Base-by-base conservation (phyloP, 1,284 basidiomycete species). In the Leccinum pallidistipes region DNA sequence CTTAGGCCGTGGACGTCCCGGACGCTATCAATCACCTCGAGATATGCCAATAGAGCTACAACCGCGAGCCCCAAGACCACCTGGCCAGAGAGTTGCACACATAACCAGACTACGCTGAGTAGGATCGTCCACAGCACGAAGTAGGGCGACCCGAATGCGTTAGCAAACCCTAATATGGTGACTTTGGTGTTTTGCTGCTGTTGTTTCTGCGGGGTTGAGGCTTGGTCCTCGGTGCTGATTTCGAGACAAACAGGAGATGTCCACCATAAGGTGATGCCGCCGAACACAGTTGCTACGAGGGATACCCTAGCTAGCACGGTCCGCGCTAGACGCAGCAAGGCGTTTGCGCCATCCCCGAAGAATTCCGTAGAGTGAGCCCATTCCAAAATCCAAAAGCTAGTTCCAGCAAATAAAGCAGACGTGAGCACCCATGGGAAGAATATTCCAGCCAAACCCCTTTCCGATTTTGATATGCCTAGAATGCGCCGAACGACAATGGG, bases 141-240 rank as follows among this genome's bases (percentile, higher is more conserved):
- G 74, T 95, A 97, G 0, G 90, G 87, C 18, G 94, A 87, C 3
- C 95, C 97, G 67, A 90, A 94, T 0, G 91, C 86, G 74, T 99
- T 98, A 0, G 92, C 91, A 70, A 92, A 97, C 0, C 97, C 95
- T 1, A 95, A 77, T 0, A 98, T 83, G 18, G 83, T 84, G 56
- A 95, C 84, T 68, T 84, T 78, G 11, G 72, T 73, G 59, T 77
- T 81, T 14, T 43, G 56, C 31, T 56, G 56, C 9, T 38, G 40
- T 50, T 56, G 56, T 8, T 31, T 31, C 18, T 34, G 4, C 2
- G 61, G 40, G 12, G 12, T 32, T 29, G 52, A 32, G 51, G 60
- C 0, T 52, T 59, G 54, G 36, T 18, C 62, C 55, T 51, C 71
- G 1, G 76, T 70, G 32, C 76, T 71, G 59, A 95, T 77, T 62